Evolutionary conservation across 805 yeast species (phyloP).

Genomic region (Saccharomycopsis sp.): DNA sequence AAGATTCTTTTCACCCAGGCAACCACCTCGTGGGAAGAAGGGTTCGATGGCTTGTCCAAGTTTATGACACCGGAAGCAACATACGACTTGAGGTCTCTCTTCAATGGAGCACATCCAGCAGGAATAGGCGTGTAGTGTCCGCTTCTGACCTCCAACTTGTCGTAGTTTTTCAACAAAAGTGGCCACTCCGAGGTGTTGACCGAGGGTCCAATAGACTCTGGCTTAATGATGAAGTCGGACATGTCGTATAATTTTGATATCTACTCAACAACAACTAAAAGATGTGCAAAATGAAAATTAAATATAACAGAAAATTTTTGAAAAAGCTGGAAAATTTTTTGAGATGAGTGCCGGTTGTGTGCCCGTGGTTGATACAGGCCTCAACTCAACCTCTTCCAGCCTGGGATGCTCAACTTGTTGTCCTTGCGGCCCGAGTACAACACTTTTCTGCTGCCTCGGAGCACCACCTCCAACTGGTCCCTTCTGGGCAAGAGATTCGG

Average conservation of each 20-base stretch:
- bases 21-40: slow-evolving; percentile 97
- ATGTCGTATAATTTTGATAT: slow-evolving; percentile 26
- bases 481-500: slow-evolving; percentile 36
- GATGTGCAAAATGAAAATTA: neutral
- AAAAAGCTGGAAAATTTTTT: neutral
- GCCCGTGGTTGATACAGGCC: too few species aligned
- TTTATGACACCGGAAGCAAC: slow-evolving; percentile 93
- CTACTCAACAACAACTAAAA: too few species aligned
- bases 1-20: slow-evolving; percentile 98
- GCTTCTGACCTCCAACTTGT: slow-evolving; percentile 86
- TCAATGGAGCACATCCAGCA: slow-evolving; percentile 87
- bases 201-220: slow-evolving; percentile 69
- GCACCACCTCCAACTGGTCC: slow-evolving; percentile 32
- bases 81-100: slow-evolving; percentile 86
- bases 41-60: slow-evolving; percentile 96
- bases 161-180: slow-evolving; percentile 83
- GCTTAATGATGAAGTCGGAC: slow-evolving; percentile 78
- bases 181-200: slow-evolving; percentile 95
- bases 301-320: neutral
- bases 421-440: slow-evolving; percentile 24
- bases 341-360: neutral
- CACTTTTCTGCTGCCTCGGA: slow-evolving; percentile 32
- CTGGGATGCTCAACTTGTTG: slow-evolving; percentile 15
- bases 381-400: neutral
- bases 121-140: slow-evolving; percentile 98